A percentile compares a stretch with the other conserved stretches of the same genome.
Evolutionary conservation across 2,329 filamentous ascomycete genomes (phyloP).

Genomic region (Monascus ruber): DNA sequence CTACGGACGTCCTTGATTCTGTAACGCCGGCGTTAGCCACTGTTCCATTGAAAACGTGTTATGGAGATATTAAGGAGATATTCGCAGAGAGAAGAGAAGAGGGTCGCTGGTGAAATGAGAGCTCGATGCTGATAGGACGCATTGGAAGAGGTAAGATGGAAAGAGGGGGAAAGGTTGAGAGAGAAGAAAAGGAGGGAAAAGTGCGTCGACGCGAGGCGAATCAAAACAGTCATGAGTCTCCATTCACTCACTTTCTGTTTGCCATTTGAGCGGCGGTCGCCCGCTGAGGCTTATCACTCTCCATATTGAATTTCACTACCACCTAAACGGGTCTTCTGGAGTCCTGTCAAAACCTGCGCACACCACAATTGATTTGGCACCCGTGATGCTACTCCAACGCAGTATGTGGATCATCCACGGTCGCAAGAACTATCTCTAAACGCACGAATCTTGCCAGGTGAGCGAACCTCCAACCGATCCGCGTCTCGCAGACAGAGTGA

Average conservation of each 20-base stretch:
- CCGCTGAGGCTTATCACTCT: constrained; percentile 36
- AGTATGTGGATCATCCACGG: no score
- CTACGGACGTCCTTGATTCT: constrained; percentile 17
- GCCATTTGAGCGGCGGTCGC: constrained; percentile 46
- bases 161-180: neutral
- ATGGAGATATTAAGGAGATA: neutral
- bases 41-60: neutral
- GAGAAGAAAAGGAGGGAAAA: neutral
- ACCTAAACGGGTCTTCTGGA: no score
- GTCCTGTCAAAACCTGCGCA: no score
- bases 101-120: no score
- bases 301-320: constrained; percentile 20
- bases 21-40: neutral
- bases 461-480: no score
- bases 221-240: no score
- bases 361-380: no score
- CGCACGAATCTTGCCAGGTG: no score
- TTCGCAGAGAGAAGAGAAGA: neutral
- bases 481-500: no score
- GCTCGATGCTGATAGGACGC: neutral
- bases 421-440: no score
- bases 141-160: neutral
- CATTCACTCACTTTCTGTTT: constrained; percentile 41
- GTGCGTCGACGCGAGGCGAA: neutral
- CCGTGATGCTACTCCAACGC: no score